Evolutionary conservation across 129 eudicot genomes (phyloP).

Genomic region (Apium graveolens): DNA sequence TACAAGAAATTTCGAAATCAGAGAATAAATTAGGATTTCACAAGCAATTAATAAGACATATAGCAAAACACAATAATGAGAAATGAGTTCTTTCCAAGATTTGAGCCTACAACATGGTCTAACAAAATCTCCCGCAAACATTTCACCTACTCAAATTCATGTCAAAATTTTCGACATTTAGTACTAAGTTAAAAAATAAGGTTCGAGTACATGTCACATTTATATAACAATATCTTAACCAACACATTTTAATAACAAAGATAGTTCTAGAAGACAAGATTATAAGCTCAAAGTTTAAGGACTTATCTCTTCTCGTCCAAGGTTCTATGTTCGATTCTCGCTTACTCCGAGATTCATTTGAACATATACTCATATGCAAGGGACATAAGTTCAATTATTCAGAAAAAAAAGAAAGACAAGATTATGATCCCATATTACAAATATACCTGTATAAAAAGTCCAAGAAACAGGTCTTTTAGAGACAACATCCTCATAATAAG

Average conservation of each 20-base stretch:
- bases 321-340: too few species aligned
- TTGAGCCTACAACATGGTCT: neutral
- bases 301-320: too few species aligned
- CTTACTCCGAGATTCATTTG: too few species aligned
- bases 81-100: neutral
- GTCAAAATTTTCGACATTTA: neutral
- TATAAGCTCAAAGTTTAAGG: neutral
- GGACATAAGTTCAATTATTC: too few species aligned
- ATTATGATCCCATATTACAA: too few species aligned
- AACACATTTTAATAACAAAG: neutral
- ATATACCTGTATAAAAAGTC: conserved; percentile 32
- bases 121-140: neutral
- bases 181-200: neutral
- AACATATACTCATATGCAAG: too few species aligned
- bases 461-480: conserved; percentile 47
- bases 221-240: neutral
- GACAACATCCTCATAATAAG: conserved; percentile 47
- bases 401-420: too few species aligned
- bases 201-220: neutral
- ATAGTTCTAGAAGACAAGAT: neutral
- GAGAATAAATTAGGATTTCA: neutral
- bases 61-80: too few species aligned
- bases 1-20: neutral
- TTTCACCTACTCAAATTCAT: neutral
- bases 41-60: neutral